Evolutionary conservation across 257 asterid species (phyloP).

Genomic region (Rhazya stricta): DNA sequence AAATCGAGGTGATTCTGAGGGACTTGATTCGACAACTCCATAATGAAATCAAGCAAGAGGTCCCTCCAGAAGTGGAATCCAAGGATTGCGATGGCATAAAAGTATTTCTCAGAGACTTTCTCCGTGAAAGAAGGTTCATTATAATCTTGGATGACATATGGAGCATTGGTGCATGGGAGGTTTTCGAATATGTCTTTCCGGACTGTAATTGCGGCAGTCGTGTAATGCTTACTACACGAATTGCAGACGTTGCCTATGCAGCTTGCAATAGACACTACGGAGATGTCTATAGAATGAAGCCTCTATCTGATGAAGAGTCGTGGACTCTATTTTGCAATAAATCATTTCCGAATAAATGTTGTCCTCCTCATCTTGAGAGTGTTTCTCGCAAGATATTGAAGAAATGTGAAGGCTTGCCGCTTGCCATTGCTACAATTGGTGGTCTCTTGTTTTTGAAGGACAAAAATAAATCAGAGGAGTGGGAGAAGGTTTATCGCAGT

Average conservation of each 20-base stretch:
- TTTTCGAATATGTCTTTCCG: slow-evolving; percentile 19
- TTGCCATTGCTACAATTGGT: slow-evolving; percentile 22
- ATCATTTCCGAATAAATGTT: slow-evolving; percentile 5
- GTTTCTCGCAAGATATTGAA: slow-evolving; percentile 8
- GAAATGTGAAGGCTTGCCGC: slow-evolving; percentile 28
- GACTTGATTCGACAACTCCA: no score
- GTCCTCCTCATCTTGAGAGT: slow-evolving; percentile 15
- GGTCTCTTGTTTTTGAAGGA: no score
- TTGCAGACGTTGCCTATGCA: slow-evolving; percentile 9
- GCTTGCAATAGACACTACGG: background rate
- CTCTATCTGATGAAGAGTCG: slow-evolving; percentile 22
- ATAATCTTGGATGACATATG: slow-evolving; percentile 38
- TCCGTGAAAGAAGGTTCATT: slow-evolving; percentile 9
- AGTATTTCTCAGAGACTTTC: no score
- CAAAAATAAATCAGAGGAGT: slow-evolving; percentile 12
- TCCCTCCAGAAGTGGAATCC: no score
- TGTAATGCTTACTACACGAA: slow-evolving; percentile 21
- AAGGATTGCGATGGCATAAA: no score
- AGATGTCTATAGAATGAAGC: slow-evolving; percentile 13
- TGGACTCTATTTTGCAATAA: slow-evolving; percentile 21
- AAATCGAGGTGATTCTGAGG: no score
- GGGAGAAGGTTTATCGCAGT: slow-evolving; percentile 17
- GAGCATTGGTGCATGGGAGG: slow-evolving; percentile 16
- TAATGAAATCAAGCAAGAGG: no score
- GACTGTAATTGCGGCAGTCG: slow-evolving; percentile 17